Percentiles rank a stretch among this genome's conserved stretches.
Evolutionary conservation across 2,329 filamentous ascomycete genomes (phyloP).

Genomic region (Cladosporium sp.): DNA sequence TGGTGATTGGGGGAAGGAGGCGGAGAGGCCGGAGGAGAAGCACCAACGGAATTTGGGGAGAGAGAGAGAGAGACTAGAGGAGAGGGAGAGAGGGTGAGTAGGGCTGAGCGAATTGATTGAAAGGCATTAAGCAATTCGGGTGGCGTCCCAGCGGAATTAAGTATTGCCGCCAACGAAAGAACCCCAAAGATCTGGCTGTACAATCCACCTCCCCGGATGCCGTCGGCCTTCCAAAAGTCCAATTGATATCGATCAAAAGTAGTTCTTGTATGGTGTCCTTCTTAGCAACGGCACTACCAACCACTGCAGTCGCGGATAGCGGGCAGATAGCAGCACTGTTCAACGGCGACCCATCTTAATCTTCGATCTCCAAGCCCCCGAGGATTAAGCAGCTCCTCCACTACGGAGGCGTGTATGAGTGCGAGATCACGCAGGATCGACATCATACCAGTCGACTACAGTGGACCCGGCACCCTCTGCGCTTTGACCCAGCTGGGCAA

Average conservation of each 20-base stretch:
- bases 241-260: no score
- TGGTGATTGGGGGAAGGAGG: neutral
- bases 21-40: neutral
- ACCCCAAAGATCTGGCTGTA: no score
- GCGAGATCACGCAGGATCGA: conserved; percentile 11
- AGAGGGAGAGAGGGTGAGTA: no score
- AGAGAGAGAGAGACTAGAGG: no score
- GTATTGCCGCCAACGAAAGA: neutral
- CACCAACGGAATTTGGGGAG: conserved; percentile 6
- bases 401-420: neutral
- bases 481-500: conserved; percentile 8
- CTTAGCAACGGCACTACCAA: neutral
- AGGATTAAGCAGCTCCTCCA: neutral
- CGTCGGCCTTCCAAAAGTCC: no score
- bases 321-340: neutral
- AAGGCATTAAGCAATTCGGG: neutral
- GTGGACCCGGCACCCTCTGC: conserved; percentile 7
- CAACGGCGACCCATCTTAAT: neutral
- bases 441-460: conserved; percentile 7
- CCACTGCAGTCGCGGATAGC: no score
- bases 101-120: conserved; percentile 2
- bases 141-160: neutral
- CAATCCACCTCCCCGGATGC: no score
- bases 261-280: neutral
- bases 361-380: neutral